These are phyloP conservation scores for Thraustotheca clavata DNA, from an alignment of 352 stramenopile genomes.

Conservation along the genomic window DNA sequence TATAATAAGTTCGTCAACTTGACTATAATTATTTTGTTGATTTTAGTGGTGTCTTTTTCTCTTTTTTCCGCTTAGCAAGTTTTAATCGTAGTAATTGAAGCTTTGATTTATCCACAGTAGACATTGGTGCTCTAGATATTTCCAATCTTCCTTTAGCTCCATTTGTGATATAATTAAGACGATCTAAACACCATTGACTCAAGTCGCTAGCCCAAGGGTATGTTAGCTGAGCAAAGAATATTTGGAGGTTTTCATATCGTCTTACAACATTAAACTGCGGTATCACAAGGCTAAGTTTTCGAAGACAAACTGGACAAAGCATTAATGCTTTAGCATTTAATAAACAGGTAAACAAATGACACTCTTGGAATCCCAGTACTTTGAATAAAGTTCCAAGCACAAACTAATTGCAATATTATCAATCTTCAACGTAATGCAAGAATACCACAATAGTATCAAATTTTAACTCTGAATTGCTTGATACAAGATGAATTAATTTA, in stretches of 20 bases:
- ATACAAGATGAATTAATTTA: neutral
- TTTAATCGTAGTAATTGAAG: neutral
- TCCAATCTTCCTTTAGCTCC: neutral
- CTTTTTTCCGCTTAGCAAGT: neutral
- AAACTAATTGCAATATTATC: neutral
- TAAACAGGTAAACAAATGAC: constrained; percentile 3
- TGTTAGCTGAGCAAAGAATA: neutral
- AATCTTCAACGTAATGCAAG: neutral
- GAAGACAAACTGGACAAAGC: constrained; percentile 9
- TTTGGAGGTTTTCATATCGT: neutral
- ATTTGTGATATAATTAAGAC: constrained; percentile 8
- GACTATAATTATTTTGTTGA: neutral
- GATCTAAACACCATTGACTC: constrained; percentile 9
- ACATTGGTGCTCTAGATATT: neutral
- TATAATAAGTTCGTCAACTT: neutral
- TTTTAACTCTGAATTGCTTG: neutral
- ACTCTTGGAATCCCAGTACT: neutral
- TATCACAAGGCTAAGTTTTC: constrained; percentile 8
- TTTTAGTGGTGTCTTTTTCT: neutral
- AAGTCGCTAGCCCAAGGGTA: neutral
- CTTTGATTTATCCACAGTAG: neutral
- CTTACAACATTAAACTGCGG: constrained; percentile 19
- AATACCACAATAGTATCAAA: neutral
- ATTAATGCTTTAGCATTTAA: neutral
- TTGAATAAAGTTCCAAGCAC: neutral